Conservation (phyloP, 306 rosid species). For the Delonix regia region DNA sequence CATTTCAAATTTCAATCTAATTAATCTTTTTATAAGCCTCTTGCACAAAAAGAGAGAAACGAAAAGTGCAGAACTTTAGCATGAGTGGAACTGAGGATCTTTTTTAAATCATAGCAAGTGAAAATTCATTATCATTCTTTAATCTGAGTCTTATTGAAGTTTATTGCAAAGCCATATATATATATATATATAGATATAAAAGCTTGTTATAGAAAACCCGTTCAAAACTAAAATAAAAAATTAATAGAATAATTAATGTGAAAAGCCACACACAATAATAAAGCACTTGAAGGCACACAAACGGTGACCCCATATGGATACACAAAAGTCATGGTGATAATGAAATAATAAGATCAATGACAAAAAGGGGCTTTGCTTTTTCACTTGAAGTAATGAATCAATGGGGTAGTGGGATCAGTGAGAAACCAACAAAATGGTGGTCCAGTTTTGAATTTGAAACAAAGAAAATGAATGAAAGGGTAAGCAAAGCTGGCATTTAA, state of each 20-base stretch:
- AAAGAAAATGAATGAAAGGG: slow-evolving; percentile 36
- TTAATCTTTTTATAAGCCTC: neutral
- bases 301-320: slow-evolving; percentile 14
- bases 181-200: too few relatives aligned
- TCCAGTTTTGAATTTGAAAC: slow-evolving; percentile 50
- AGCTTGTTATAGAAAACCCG: slow-evolving; percentile 20
- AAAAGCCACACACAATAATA: neutral
- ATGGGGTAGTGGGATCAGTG: neutral
- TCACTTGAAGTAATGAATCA: slow-evolving; percentile 13
- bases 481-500: slow-evolving; percentile 56
- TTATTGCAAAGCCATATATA: slow-evolving; percentile 8
- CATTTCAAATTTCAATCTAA: neutral
- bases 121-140: slow-evolving; percentile 47
- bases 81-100: slow-evolving; percentile 47
- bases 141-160: slow-evolving; percentile 41
- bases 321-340: slow-evolving; percentile 2
- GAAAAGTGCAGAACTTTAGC: slow-evolving; percentile 20
- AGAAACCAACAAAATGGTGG: slow-evolving; percentile 25
- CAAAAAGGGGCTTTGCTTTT: neutral
- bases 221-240: too few relatives aligned
- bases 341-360: neutral
- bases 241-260: too few relatives aligned
- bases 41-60: neutral
- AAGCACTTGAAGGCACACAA: slow-evolving; percentile 32
- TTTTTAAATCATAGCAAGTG: slow-evolving; percentile 39